Evolutionary conservation across 306 rosid species (phyloP).

Genomic region (Prinsepia uniflora): DNA sequence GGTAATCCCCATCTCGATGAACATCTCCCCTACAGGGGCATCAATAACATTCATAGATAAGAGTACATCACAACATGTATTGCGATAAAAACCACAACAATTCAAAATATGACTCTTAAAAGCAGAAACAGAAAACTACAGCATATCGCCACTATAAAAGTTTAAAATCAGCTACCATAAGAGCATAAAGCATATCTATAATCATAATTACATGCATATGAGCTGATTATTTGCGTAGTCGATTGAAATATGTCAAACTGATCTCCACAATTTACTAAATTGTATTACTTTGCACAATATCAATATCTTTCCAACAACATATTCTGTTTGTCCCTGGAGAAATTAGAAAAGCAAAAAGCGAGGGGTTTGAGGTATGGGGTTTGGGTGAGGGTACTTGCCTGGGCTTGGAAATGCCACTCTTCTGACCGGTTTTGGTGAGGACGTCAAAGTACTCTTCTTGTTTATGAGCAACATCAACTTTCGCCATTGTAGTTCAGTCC

Average conservation of each 20-base stretch:
- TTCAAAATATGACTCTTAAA: background rate
- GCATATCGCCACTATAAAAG: background rate
- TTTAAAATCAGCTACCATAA: background rate
- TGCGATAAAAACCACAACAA: background rate
- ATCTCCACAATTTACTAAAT: background rate
- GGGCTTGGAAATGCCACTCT: constrained; percentile 68
- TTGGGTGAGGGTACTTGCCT: constrained; percentile 32
- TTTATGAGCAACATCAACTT: constrained; percentile 13
- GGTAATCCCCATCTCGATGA: constrained; percentile 95
- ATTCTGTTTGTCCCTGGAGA: background rate
- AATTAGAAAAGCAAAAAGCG: background rate
- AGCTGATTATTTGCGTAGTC: background rate
- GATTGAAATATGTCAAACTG: background rate
- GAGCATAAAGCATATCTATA: background rate
- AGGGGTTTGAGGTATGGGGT: background rate
- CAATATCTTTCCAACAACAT: background rate
- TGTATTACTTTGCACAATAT: background rate
- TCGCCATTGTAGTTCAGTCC: constrained; percentile 19
- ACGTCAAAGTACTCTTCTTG: constrained; percentile 65
- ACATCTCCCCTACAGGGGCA: constrained; percentile 47
- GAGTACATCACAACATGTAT: background rate
- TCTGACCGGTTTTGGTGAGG: constrained; percentile 58
- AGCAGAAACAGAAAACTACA: background rate
- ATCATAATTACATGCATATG: background rate
- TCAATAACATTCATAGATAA: background rate